These are phyloP conservation scores for Tremella mesenterica DNA, from an alignment of 768 basidiomycete genomes.

Conservation along the genomic window DNA sequence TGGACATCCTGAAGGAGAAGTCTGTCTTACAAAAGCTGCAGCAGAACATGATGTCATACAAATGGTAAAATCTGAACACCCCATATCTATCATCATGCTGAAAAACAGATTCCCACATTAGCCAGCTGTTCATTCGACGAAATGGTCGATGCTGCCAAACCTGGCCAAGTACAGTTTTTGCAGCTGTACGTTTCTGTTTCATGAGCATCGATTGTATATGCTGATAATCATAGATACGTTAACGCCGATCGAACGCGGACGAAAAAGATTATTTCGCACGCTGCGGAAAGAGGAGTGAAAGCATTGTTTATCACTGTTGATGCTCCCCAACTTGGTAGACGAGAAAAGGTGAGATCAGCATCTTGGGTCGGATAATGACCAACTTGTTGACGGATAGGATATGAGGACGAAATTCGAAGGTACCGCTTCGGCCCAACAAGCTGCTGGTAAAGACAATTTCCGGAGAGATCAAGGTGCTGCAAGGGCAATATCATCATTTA, in stretches of 20 bases:
- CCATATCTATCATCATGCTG: neutral
- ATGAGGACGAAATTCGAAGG: conserved; percentile 96
- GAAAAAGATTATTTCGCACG: conserved; percentile 76
- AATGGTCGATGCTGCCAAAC: conserved; percentile 72
- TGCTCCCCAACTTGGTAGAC: conserved; percentile 86
- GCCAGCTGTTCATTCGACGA: conserved; percentile 95
- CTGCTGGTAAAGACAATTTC: conserved; percentile 49
- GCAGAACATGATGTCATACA: conserved; percentile 68
- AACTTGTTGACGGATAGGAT: conserved; percentile 49
- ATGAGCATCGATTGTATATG: neutral
- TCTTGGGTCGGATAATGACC: neutral
- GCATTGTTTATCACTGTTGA: conserved; percentile 95
- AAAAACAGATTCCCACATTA: conserved; percentile 74
- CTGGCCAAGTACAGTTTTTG: conserved; percentile 72
- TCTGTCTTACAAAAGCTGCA: conserved; percentile 80
- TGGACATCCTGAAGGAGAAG: conserved; percentile 86
- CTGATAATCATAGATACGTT: conserved; percentile 58
- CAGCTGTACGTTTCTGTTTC: conserved; percentile 57
- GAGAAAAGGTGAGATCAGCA: conserved; percentile 59
- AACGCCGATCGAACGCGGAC: conserved; percentile 83
- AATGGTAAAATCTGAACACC: conserved; percentile 50
- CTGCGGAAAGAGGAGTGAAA: conserved; percentile 81
- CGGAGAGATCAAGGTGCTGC: conserved; percentile 87
- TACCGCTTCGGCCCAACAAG: conserved; percentile 49
- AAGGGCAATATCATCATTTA: conserved; percentile 89